Conservation (phyloP, 2,329 filamentous ascomycete species). For the Xylogone sp. region DNA sequence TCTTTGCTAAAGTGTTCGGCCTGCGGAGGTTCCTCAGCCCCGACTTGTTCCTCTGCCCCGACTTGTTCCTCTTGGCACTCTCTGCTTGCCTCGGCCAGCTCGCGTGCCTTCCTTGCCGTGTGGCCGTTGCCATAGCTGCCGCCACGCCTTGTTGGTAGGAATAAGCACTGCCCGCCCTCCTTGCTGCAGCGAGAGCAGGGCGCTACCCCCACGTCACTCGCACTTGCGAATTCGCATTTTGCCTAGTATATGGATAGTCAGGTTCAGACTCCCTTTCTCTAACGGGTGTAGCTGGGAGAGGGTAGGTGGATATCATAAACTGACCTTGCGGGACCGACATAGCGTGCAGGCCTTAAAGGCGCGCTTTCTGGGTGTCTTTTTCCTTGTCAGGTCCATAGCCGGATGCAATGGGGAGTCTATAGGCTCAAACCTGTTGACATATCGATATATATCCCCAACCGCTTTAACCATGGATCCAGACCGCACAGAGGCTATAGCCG, state of each 20-base stretch:
- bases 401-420: neutral
- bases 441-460: neutral
- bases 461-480: neutral
- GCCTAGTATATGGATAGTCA: neutral
- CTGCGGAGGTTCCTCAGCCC: neutral
- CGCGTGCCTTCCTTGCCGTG: neutral
- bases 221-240: neutral
- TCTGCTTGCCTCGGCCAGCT: neutral
- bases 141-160: neutral
- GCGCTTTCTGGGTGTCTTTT: neutral
- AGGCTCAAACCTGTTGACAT: neutral
- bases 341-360: neutral
- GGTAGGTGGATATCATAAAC: neutral
- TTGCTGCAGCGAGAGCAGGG: neutral
- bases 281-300: neutral
- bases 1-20: neutral
- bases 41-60: no score
- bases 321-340: neutral
- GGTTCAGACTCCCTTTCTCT: neutral
- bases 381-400: neutral
- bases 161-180: neutral
- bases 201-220: neutral
- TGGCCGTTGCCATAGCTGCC: neutral
- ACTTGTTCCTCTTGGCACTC: neutral
- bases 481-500: neutral